phyloP scores from a whole-genome alignment of 495 filamentous ascomycete species.

The Xanthoparmelia taractica region DNA sequence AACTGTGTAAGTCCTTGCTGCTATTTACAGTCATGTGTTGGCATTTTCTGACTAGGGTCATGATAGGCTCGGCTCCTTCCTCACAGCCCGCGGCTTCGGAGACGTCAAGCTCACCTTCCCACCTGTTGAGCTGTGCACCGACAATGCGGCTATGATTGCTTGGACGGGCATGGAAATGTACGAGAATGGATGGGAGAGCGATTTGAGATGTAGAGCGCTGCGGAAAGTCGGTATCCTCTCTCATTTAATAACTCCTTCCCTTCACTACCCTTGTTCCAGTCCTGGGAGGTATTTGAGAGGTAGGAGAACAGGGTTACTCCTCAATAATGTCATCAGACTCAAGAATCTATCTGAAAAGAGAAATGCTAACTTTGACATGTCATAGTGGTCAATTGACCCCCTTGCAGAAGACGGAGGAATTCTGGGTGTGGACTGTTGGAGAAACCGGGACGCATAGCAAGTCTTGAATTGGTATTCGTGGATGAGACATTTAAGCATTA shows the following conservation, averaged over 20 bases:
- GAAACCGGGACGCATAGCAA: not conserved
- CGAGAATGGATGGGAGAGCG: slow-evolving; percentile 62
- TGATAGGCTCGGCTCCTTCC: slow-evolving; percentile 41
- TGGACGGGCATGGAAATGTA: slow-evolving; percentile 94
- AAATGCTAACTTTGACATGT: not conserved
- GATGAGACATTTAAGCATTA: not conserved
- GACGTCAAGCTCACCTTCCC: slow-evolving; percentile 63
- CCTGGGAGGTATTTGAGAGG: not conserved
- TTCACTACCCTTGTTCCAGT: not conserved
- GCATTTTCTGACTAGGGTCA: slow-evolving; percentile 2
- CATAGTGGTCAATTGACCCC: slow-evolving; percentile 67
- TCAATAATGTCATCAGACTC: not conserved
- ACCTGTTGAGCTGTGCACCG: slow-evolving; percentile 69
- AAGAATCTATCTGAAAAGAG: not conserved
- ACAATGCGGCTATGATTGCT: slow-evolving; percentile 98
- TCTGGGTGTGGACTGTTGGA: slow-evolving; percentile 40
- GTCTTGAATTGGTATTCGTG: not conserved
- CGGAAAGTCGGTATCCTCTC: slow-evolving; percentile 38
- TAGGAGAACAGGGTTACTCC: not conserved
- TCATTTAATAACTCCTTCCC: not conserved
- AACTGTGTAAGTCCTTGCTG: slow-evolving; percentile 41
- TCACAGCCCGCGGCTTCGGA: slow-evolving; percentile 56
- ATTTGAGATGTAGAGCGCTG: slow-evolving; percentile 49
- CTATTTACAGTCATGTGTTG: not conserved
- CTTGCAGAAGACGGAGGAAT: slow-evolving; percentile 45